Evolutionary conservation across 148 eudicot genomes (phyloP), one percentile per base, ranked within the genome.

Genomic region (Hydrangea macrophylla): DNA sequence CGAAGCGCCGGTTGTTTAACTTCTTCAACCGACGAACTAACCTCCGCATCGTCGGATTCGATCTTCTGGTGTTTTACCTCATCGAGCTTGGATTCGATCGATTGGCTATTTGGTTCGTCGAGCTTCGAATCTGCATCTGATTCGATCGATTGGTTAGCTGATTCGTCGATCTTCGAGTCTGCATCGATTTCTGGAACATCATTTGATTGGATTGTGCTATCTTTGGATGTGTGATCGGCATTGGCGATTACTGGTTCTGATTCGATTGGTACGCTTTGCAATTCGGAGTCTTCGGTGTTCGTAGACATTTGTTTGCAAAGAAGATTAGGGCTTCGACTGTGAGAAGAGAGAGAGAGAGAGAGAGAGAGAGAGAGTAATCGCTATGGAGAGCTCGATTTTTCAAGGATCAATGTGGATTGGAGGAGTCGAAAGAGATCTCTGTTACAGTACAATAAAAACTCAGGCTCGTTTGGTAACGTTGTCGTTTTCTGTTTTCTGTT

Each of bases 281-380:
- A 57, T 61, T 85, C 79, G 48, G 80, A 40, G 32, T 66, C 79
- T 57, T 78, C 68, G 62, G 59, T 44, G 42, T 56, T 58, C 27
- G 76, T 44, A 58, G 84, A 70, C 73, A 69, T 74, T 23, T 35
- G 60, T 1, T 8, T 2, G 7, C 6, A 9, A 13, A 33, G 20
- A 20, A 35, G 42, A 60, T 33, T 60, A 60, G 63, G 44, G 63
- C 44, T 32, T 32, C n/a, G 15, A 4, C 39, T 35, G 39, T 35
- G 39, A 35, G 15, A 18, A 42, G 15, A 7, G 9, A 2, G 13
- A 8, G 50, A 18, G 13, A 35, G 50, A 18, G 15, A 18, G 50
- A 42, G 15, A 7, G 9, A 2, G 13, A 8, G 50, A 18, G 13
- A 35, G 50, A 18, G 50, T 3, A 35, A 35, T 8, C 39, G 8